Evolutionary conservation across 2,329 filamentous ascomycete genomes (phyloP).

Genomic region (Eurotiales sp.): DNA sequence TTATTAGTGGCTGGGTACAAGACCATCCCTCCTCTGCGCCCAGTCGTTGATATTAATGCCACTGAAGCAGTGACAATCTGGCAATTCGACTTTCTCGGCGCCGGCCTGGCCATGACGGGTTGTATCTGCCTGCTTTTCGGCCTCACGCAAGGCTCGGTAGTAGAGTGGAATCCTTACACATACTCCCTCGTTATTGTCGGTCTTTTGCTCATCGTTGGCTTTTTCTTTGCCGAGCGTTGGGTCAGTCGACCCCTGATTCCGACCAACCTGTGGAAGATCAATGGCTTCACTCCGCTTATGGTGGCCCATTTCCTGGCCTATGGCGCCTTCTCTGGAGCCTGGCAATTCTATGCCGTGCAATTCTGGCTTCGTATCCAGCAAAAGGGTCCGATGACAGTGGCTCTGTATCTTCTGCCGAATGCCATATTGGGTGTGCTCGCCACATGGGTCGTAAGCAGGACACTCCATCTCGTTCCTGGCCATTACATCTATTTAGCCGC

Average conservation of each 20-base stretch:
- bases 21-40: too few relatives aligned
- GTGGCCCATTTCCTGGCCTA: constrained; percentile 44
- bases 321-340: constrained; percentile 42
- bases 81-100: constrained; percentile 27
- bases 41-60: too few relatives aligned
- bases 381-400: constrained; percentile 37
- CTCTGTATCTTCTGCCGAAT: constrained; percentile 46
- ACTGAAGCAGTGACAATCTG: too few relatives aligned
- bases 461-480: constrained; percentile 44
- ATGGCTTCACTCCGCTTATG: constrained; percentile 43
- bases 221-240: constrained; percentile 40
- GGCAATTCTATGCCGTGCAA: constrained; percentile 40
- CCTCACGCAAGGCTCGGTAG: constrained; percentile 51
- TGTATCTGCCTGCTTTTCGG: constrained; percentile 56
- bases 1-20: too few relatives aligned
- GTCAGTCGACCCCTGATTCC: too few relatives aligned
- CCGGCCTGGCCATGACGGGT: constrained; percentile 45
- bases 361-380: constrained; percentile 39
- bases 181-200: constrained; percentile 47
- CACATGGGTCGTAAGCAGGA: constrained; percentile 45
- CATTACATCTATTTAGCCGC: constrained; percentile 48
- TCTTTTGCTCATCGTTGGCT: constrained; percentile 42
- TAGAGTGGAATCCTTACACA: constrained; percentile 50
- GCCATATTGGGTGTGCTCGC: constrained; percentile 44
- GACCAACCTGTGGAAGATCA: constrained; percentile 41